phyloP scores from a whole-genome alignment of 208 protist genomes.

The Acanthamoeba royreba region DNA sequence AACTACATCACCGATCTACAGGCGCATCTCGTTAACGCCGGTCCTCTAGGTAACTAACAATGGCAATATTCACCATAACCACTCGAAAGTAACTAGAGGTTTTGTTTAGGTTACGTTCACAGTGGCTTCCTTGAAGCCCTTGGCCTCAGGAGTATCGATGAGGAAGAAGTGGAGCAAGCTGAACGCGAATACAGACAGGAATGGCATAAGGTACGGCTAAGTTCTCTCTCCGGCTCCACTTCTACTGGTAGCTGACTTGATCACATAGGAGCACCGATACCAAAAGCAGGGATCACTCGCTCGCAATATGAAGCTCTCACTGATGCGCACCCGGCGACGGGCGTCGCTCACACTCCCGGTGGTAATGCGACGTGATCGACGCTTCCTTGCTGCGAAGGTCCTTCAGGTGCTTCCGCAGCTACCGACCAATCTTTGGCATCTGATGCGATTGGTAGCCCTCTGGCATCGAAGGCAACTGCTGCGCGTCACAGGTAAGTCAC shows the following conservation, averaged over 20 bases:
- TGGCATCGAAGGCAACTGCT: neutral
- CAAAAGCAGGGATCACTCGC: too few relatives aligned
- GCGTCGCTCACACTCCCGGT: neutral
- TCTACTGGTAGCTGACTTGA: too few relatives aligned
- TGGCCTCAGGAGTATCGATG: neutral
- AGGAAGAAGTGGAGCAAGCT: neutral
- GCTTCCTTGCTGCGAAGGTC: too few relatives aligned
- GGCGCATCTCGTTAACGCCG: neutral
- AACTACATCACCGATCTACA: conserved; percentile 4
- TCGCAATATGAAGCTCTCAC: neutral
- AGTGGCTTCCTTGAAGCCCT: neutral
- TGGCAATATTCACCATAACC: neutral
- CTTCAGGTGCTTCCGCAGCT: neutral
- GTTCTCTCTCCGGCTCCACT: neutral
- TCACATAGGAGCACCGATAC: too few relatives aligned
- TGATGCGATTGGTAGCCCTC: neutral
- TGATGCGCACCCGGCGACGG: neutral
- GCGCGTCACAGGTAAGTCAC: neutral
- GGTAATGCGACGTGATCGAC: neutral
- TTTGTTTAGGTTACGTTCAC: neutral
- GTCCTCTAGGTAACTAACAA: neutral
- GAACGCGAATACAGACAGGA: neutral
- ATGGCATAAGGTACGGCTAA: neutral
- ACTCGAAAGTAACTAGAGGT: neutral
- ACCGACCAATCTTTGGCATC: neutral